Evolutionary conservation across 768 basidiomycete species (phyloP).

Genomic region (Xerocomus spinulosus): DNA sequence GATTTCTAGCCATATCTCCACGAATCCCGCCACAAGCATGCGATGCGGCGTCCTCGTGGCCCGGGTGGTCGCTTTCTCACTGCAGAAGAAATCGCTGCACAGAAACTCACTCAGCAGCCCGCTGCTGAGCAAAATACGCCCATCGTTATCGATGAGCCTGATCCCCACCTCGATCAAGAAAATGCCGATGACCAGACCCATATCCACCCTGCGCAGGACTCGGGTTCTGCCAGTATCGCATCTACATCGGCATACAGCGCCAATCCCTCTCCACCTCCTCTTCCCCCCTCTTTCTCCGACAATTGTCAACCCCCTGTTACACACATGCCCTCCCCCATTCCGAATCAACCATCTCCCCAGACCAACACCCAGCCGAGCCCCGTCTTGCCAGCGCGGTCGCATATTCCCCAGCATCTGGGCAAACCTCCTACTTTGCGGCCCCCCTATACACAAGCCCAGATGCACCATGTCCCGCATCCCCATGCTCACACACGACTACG

Average conservation of each 20-base stretch:
- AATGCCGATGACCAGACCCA: slow-evolving; percentile 16
- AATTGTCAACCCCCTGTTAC: slow-evolving; percentile 5
- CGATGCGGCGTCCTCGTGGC: slow-evolving; percentile 93
- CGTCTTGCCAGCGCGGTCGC: slow-evolving; percentile 11
- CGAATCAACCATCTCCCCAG: slow-evolving; percentile 23
- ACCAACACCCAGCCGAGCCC: slow-evolving; percentile 20
- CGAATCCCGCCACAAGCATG: slow-evolving; percentile 96
- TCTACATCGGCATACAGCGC: slow-evolving; percentile 20
- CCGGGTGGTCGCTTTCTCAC: slow-evolving; percentile 98
- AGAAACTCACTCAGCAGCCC: slow-evolving; percentile 44
- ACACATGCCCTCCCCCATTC: slow-evolving; percentile 15
- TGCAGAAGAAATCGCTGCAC: slow-evolving; percentile 89
- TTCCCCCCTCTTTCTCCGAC: slow-evolving; percentile 6
- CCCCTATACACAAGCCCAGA: slow-evolving; percentile 53
- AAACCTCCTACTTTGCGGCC: no score
- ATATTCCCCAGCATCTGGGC: slow-evolving; percentile 22
- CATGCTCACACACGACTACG: slow-evolving; percentile 75
- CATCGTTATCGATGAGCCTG: slow-evolving; percentile 16
- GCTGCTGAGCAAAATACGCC: slow-evolving; percentile 22
- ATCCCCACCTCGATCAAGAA: slow-evolving; percentile 10
- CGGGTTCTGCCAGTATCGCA: slow-evolving; percentile 12
- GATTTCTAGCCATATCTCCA: slow-evolving; percentile 85
- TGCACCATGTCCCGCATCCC: slow-evolving; percentile 80
- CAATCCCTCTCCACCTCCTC: slow-evolving; percentile 19
- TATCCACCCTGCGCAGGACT: slow-evolving; percentile 16